phyloP scores from a whole-genome alignment of 257 asterid genomes.

The Mentha longifolia region DNA sequence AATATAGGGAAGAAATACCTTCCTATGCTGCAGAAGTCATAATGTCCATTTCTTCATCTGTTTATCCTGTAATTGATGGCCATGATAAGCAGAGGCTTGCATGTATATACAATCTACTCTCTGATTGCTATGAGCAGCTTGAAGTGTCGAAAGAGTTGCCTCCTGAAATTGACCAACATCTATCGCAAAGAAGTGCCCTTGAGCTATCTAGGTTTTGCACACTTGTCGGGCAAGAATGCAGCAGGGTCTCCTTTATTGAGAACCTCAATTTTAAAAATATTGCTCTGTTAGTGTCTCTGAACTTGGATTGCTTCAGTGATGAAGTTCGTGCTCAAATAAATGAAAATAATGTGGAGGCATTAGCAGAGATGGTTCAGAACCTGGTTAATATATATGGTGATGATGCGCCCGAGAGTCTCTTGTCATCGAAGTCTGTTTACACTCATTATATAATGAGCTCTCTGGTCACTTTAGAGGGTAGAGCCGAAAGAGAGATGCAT shows the following conservation, averaged over 20 bases:
- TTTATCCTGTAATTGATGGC: slow-evolving; percentile 81
- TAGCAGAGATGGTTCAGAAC: slow-evolving; percentile 83
- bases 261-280: slow-evolving; percentile 79
- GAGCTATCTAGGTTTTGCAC: slow-evolving; percentile 57
- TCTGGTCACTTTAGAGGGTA: slow-evolving; percentile 63
- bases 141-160: slow-evolving; percentile 49
- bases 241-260: slow-evolving; percentile 64
- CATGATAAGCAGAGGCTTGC: slow-evolving; percentile 87
- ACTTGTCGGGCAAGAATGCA: slow-evolving; percentile 75
- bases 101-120: slow-evolving; percentile 68
- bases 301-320: slow-evolving; percentile 61
- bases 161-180: slow-evolving; percentile 39
- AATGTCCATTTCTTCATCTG: slow-evolving; percentile 52
- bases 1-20: slow-evolving; percentile 58
- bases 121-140: slow-evolving; percentile 73
- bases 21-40: slow-evolving; percentile 69
- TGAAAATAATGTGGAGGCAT: slow-evolving; percentile 72
- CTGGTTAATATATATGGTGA: slow-evolving; percentile 58
- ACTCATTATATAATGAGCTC: slow-evolving; percentile 56
- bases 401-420: slow-evolving; percentile 55
- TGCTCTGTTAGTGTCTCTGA: slow-evolving; percentile 72
- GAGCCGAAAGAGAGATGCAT: slow-evolving; percentile 49
- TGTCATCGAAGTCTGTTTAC: slow-evolving; percentile 71
- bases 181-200: slow-evolving; percentile 36
- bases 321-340: slow-evolving; percentile 77